Base-by-base conservation (phyloP, 1,284 basidiomycete species). In the Peniophora sp. region DNA sequence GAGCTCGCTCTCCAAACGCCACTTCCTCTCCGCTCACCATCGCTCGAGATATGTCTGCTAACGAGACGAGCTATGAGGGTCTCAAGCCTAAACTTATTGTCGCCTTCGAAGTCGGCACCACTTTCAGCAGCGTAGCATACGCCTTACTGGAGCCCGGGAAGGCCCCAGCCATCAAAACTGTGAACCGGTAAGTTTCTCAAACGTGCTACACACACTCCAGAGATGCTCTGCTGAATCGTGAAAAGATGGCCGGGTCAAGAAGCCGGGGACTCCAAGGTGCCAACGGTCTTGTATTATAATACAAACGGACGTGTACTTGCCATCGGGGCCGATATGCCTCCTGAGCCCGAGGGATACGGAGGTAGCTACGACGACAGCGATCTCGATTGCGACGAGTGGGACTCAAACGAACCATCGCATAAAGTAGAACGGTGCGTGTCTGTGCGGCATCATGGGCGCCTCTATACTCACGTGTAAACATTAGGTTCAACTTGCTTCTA, bases 401-500 rank as follows among this genome's bases (percentile, higher is more conserved):
- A 24, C 14, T 9, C 23, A 5, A 12, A 6, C 5, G 17, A 20
- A 8, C 44, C 44, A 22, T 25, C 74, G 74, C 74, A 69, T 34
- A n/a, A n/a, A n/a, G 70, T 75, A 0, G 73, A 78, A 61, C 82
- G 78, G 79, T 79, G 50, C n/a, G 55, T 55, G 50, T 45, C 22
- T 5, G 19, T 6, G 2, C 38, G 8, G 38, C n/a, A 8, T 41
- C 19, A 8, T 41, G n/a, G n/a, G 19, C 19, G 8, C 5, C n/a
- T 6, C 24, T 52, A 12, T 17, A 43, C 43, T 23, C 6, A n/a
- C 39, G n/a, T 5, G 39, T 6, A n/a, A 41, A n/a, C 17, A 11
- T 20, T 23, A 82, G 79, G 80, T 83, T 80, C 67, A 82, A 83
- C 58, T 60, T 83, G 0, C 71, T 79, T 56, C 62, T 83, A 2